Evolutionary conservation across 805 yeast genomes (phyloP).

Genomic region (Candida schatavii): DNA sequence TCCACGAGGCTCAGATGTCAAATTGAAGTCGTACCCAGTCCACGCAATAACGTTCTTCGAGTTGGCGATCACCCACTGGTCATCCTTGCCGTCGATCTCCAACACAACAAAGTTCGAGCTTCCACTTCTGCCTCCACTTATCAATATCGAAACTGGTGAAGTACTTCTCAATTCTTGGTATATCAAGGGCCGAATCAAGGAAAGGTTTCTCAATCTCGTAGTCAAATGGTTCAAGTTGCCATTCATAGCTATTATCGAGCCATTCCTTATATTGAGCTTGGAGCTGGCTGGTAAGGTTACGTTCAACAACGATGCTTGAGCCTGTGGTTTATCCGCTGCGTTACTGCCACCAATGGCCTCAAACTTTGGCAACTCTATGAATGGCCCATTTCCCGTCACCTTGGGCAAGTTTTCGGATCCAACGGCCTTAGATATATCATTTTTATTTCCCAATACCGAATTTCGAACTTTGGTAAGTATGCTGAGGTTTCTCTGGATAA

Average conservation of each 20-base stretch:
- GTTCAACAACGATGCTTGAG: conserved; percentile 29
- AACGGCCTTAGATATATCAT: conserved; percentile 1
- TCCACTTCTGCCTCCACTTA: conserved; percentile 28
- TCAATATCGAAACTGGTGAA: conserved; percentile 19
- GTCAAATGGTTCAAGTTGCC: conserved; percentile 34
- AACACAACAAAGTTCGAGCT: conserved; percentile 36
- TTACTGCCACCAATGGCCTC: conserved; percentile 39
- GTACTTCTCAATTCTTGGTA: conserved; percentile 3
- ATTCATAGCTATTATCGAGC: conserved; percentile 42
- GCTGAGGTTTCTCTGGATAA: conserved; percentile 1
- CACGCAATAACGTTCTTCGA: conserved; percentile 43
- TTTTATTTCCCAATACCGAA: conserved; percentile 1
- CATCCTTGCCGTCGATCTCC: conserved; percentile 32
- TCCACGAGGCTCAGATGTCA: conserved; percentile 16
- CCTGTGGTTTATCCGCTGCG: neutral
- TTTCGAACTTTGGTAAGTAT: conserved; percentile 1
- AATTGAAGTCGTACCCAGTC: conserved; percentile 40
- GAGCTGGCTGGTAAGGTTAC: conserved; percentile 44
- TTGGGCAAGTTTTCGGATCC: conserved; percentile 19
- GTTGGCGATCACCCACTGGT: conserved; percentile 41
- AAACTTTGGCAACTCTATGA: conserved; percentile 41
- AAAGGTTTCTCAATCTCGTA: conserved; percentile 6
- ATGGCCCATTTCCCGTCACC: conserved; percentile 47
- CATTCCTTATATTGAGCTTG: conserved; percentile 33
- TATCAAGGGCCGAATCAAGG: conserved; percentile 2